These are phyloP conservation scores for Flaveria brownii DNA, from an alignment of 129 eudicot genomes.

Conservation along the genomic window DNA sequence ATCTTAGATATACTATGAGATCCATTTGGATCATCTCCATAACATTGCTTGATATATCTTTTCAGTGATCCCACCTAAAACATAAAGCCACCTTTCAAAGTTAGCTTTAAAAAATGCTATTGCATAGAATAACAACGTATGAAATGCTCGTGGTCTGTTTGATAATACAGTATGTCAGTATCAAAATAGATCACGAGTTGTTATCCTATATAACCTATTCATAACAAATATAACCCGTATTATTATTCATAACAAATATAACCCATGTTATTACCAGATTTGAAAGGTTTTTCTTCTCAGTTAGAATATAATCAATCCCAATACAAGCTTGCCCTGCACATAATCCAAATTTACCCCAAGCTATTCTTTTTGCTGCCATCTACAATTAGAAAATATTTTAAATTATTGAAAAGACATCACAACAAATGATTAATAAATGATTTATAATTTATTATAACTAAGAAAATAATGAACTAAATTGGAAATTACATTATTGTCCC, in stretches of 20 bases:
- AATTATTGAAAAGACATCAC: background rate
- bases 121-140: background rate
- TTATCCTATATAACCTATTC: too few relatives aligned
- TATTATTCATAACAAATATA: too few relatives aligned
- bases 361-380: slow-evolving; percentile 59
- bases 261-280: slow-evolving; percentile 44
- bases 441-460: background rate
- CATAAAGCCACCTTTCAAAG: background rate
- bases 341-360: slow-evolving; percentile 70
- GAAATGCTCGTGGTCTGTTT: too few relatives aligned
- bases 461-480: background rate
- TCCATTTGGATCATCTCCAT: slow-evolving; percentile 63
- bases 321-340: slow-evolving; percentile 86
- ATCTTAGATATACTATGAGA: slow-evolving; percentile 51
- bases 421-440: background rate
- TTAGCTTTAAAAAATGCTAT: background rate
- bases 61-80: slow-evolving; percentile 51
- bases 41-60: slow-evolving; percentile 36
- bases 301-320: slow-evolving; percentile 71
- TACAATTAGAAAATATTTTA: slow-evolving; percentile 14
- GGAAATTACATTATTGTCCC: slow-evolving; percentile 44
- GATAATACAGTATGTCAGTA: too few relatives aligned
- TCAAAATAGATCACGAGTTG: too few relatives aligned
- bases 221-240: too few relatives aligned
- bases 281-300: slow-evolving; percentile 45